A percentile compares a stretch with the other conserved stretches of the same genome.
phyloP scores from a whole-genome alignment of 2,329 filamentous ascomycete genomes.

The Penicillium sp. region DNA sequence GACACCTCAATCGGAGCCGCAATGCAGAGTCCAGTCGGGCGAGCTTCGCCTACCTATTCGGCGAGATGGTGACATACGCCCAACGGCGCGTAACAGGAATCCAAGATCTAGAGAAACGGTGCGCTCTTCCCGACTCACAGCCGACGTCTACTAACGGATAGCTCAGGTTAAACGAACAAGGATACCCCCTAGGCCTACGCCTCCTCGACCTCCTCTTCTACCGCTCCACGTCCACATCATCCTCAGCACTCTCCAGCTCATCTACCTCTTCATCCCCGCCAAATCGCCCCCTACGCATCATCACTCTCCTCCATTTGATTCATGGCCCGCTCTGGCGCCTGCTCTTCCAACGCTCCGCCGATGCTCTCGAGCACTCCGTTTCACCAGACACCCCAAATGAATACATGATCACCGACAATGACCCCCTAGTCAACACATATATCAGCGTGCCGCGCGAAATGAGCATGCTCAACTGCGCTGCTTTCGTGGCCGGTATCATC shows the following conservation, averaged over 20 bases:
- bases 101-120: conserved; percentile 89
- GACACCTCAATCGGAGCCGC: conserved; percentile 85
- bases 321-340: conserved; percentile 89
- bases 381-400: conserved; percentile 82
- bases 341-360: conserved; percentile 85
- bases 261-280: conserved; percentile 68
- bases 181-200: conserved; percentile 89
- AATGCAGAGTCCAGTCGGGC: conserved; percentile 87
- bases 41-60: conserved; percentile 93
- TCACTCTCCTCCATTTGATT: conserved; percentile 91
- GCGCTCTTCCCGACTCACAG: conserved; percentile 21
- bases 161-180: conserved; percentile 77
- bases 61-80: conserved; percentile 94
- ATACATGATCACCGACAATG: conserved; percentile 99
- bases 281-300: conserved; percentile 79
- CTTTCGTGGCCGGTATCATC: conserved; percentile 90
- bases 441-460: conserved; percentile 92
- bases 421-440: conserved; percentile 91
- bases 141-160: not conserved
- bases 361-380: conserved; percentile 85
- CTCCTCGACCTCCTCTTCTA: conserved; percentile 93
- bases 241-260: conserved; percentile 78
- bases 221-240: conserved; percentile 76
- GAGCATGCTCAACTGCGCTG: conserved; percentile 93
- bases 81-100: conserved; percentile 88